Conservation (phyloP, 2,329 filamentous ascomycete species). For the Huntiella bhutanensis region DNA sequence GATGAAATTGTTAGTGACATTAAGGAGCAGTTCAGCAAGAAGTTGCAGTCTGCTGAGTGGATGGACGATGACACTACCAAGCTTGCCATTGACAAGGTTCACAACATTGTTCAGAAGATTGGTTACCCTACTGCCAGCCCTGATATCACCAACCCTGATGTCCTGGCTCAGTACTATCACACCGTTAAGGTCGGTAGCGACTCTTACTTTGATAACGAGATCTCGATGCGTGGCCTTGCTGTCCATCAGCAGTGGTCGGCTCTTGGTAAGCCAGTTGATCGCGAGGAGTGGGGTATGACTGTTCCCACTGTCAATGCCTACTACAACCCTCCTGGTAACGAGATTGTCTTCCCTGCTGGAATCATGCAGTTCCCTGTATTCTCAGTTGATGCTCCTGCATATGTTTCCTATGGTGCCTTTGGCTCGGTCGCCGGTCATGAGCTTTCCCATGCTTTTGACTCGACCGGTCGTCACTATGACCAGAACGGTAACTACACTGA, state of each 20-base stretch:
- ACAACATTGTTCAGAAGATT: conserved; percentile 49
- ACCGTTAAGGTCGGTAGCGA: conserved; percentile 29
- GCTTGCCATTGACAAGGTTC: conserved; percentile 43
- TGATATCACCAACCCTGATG: conserved; percentile 37
- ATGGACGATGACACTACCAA: conserved; percentile 42
- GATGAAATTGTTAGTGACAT: conserved; percentile 54
- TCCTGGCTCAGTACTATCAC: conserved; percentile 37
- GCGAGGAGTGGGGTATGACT: conserved; percentile 40
- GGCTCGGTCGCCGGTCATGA: conserved; percentile 50
- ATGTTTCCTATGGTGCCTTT: conserved; percentile 50
- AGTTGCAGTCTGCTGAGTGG: conserved; percentile 40
- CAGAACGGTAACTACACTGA: conserved; percentile 43
- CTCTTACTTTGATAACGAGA: conserved; percentile 37
- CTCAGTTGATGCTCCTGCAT: conserved; percentile 40
- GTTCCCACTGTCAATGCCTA: conserved; percentile 47
- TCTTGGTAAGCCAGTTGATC: conserved; percentile 40
- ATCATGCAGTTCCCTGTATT: conserved; percentile 54
- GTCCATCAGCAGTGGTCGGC: conserved; percentile 33
- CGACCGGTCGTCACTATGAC: conserved; percentile 44
- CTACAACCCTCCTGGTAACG: conserved; percentile 44
- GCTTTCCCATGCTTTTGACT: conserved; percentile 52
- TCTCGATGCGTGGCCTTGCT: conserved; percentile 30
- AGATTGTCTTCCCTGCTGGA: conserved; percentile 50
- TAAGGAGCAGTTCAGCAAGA: conserved; percentile 44
- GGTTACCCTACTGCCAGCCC: conserved; percentile 46